These are phyloP conservation scores for Apiotrichum porosum DNA, from an alignment of 1,284 basidiomycete species.

Conservation along the genomic window DNA sequence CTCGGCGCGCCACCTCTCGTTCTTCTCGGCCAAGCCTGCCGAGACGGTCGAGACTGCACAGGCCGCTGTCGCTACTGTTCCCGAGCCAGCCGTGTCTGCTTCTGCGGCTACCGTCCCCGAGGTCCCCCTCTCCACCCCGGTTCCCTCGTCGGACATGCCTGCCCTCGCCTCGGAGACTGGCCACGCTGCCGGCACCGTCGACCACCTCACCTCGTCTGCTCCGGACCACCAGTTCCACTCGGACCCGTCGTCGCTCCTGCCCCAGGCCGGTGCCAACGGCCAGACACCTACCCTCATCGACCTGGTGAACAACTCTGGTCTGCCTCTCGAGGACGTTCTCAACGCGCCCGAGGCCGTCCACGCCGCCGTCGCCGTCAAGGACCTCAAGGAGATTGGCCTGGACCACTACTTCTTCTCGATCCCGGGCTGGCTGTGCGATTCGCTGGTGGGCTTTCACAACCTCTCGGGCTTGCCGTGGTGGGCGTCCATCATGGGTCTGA, in stretches of 20 bases:
- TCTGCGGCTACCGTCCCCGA: not conserved
- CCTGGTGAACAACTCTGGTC: conserved; percentile 37
- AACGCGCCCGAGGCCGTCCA: conserved; percentile 45
- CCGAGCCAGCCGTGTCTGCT: not conserved
- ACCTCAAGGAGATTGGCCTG: conserved; percentile 71
- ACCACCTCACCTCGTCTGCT: conserved; percentile 16
- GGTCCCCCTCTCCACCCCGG: conserved; percentile 2
- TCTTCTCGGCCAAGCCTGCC: not conserved
- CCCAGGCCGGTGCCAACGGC: conserved; percentile 34
- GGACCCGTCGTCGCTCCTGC: conserved; percentile 29
- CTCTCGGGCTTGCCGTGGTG: conserved; percentile 77
- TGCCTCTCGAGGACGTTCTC: conserved; percentile 40
- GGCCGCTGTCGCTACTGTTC: not conserved
- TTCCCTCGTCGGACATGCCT: conserved; percentile 9
- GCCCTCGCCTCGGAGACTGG: conserved; percentile 3
- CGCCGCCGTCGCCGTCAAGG: conserved; percentile 62
- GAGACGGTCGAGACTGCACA: not conserved
- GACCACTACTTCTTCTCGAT: conserved; percentile 55
- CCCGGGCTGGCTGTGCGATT: conserved; percentile 60
- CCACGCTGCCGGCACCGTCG: conserved; percentile 4
- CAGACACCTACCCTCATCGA: conserved; percentile 39
- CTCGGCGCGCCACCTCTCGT: conserved; percentile 4
- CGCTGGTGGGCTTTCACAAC: conserved; percentile 69
- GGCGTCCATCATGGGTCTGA: conserved; percentile 70
- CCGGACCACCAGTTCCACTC: conserved; percentile 17